Evolutionary conservation across 176 grass and related monocot species (phyloP).

Genomic region (Chrysopogon serrulatus): DNA sequence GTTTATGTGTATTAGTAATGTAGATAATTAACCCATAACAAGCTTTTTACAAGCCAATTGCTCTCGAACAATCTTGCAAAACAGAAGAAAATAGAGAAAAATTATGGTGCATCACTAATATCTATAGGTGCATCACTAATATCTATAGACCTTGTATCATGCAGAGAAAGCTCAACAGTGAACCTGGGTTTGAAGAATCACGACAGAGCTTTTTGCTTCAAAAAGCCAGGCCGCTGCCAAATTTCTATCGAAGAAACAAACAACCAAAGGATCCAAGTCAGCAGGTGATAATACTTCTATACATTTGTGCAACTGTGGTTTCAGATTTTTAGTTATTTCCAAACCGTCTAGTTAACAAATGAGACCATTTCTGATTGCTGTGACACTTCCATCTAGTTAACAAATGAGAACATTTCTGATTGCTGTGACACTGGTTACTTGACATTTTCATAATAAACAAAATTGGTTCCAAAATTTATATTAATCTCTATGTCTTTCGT

Average conservation of each 20-base stretch:
- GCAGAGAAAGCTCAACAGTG: slow-evolving; percentile 46
- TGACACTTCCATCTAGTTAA: neutral
- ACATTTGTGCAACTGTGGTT: neutral
- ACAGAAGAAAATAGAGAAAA: neutral
- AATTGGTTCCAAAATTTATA: neutral
- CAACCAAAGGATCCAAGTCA: slow-evolving; percentile 37
- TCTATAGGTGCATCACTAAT: neutral
- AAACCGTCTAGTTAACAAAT: neutral
- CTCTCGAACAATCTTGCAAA: neutral
- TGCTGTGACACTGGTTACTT: neutral
- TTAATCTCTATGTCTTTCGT: neutral
- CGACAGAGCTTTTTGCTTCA: slow-evolving; percentile 47
- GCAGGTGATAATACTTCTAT: slow-evolving; percentile 36
- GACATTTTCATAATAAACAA: neutral
- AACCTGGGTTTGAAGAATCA: slow-evolving; percentile 32
- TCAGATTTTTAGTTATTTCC: neutral
- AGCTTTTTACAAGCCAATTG: neutral
- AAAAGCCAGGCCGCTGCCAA: slow-evolving; percentile 52
- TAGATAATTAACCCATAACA: neutral
- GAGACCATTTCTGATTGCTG: too few species aligned
- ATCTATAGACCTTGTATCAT: neutral
- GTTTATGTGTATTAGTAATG: neutral
- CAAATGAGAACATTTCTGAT: too few species aligned
- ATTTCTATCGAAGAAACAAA: slow-evolving; percentile 59
- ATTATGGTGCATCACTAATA: neutral